Conservation (phyloP, 371 early-diverging fungal genomes). For the Fennellomyces sp. region DNA sequence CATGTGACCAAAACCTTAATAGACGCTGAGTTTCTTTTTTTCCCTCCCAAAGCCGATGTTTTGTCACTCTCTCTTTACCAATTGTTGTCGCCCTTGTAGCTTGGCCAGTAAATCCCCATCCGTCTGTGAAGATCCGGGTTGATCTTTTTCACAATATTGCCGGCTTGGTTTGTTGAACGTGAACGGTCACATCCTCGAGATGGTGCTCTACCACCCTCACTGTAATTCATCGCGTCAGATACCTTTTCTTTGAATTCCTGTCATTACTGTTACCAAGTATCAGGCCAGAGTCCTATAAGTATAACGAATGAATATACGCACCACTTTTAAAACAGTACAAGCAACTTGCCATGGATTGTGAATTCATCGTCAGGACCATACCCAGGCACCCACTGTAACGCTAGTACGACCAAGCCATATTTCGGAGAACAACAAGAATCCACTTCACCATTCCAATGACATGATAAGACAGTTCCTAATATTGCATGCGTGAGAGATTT, state of each 20-base stretch:
- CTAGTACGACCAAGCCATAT: slow-evolving; percentile 67
- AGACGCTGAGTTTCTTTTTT: neutral
- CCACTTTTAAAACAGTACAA: neutral
- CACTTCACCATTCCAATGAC: slow-evolving; percentile 38
- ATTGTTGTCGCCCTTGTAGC: slow-evolving; percentile 38
- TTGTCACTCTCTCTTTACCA: slow-evolving; percentile 13
- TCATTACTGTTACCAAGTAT: slow-evolving; percentile 29
- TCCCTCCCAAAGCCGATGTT: neutral
- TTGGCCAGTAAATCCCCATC: slow-evolving; percentile 40
- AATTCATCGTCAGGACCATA: slow-evolving; percentile 52
- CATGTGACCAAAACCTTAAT: slow-evolving; percentile 52
- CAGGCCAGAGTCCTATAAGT: slow-evolving; percentile 54
- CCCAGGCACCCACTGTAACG: slow-evolving; percentile 51
- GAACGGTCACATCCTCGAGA: slow-evolving; percentile 32
- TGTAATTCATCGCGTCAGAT: neutral
- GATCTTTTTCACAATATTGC: slow-evolving; percentile 19
- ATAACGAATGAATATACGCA: slow-evolving; percentile 5
- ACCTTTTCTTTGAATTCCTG: neutral
- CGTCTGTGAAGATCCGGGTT: slow-evolving; percentile 21
- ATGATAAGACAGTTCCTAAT: slow-evolving; percentile 38
- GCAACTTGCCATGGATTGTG: slow-evolving; percentile 47
- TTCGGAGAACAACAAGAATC: slow-evolving; percentile 72
- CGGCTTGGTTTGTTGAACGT: slow-evolving; percentile 22
- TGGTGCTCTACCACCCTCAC: slow-evolving; percentile 36
- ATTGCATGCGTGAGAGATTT: neutral